These are phyloP conservation scores for Mycena indigotica DNA, from an alignment of 768 basidiomycete species.

Conservation along the genomic window DNA sequence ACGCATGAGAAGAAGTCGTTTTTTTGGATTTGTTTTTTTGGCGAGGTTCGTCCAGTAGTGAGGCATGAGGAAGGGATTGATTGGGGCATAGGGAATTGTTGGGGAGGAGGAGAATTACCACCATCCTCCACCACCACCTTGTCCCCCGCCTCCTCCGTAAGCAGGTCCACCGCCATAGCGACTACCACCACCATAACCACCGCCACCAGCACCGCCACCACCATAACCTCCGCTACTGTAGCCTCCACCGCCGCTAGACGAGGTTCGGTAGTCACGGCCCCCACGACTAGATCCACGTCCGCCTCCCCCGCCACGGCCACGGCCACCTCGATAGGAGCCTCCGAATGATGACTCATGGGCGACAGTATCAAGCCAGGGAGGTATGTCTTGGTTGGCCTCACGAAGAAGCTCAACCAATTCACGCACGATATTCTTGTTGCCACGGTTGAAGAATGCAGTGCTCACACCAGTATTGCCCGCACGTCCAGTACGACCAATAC, in stretches of 20 bases:
- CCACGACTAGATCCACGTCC: slow-evolving; percentile 62
- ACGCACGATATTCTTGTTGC: slow-evolving; percentile 89
- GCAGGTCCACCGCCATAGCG: slow-evolving; percentile 22
- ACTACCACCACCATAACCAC: slow-evolving; percentile 25
- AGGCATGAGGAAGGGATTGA: slow-evolving; percentile 4
- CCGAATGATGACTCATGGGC: slow-evolving; percentile 81
- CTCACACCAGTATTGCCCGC: slow-evolving; percentile 96
- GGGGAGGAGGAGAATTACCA: slow-evolving; percentile 41
- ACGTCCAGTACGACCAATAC: slow-evolving; percentile 97
- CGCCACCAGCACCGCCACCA: slow-evolving; percentile 32
- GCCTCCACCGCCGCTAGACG: slow-evolving; percentile 44
- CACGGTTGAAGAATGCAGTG: slow-evolving; percentile 95
- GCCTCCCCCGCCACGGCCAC: slow-evolving; percentile 56
- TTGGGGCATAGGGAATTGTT: slow-evolving; percentile 4
- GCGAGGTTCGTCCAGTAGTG: slow-evolving; percentile 13
- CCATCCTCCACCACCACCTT: slow-evolving; percentile 42
- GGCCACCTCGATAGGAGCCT: slow-evolving; percentile 52
- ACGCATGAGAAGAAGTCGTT: slow-evolving; percentile 3
- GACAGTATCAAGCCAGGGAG: slow-evolving; percentile 86
- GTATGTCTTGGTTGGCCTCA: slow-evolving; percentile 96
- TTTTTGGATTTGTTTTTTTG: too few relatives aligned
- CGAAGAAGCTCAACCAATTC: slow-evolving; percentile 91
- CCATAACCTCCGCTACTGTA: slow-evolving; percentile 49
- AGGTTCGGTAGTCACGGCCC: slow-evolving; percentile 43
- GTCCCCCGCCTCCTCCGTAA: slow-evolving; percentile 31